Evolutionary conservation across 371 early-diverging fungal genomes (phyloP).

Genomic region (Zopfochytrium polystomum): DNA sequence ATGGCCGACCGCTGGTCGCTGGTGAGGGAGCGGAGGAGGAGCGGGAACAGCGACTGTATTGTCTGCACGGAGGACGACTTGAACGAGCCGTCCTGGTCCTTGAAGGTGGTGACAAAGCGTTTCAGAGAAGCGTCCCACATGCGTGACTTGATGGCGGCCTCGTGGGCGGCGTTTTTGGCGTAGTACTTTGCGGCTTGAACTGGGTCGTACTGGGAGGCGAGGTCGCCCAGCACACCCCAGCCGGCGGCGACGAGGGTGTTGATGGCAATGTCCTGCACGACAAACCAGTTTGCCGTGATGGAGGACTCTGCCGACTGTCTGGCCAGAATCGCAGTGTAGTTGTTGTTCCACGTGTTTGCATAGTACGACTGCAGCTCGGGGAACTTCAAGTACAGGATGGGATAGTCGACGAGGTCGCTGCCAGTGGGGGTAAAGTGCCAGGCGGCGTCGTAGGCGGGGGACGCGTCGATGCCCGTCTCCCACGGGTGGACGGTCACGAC

Average conservation of each 20-base stretch:
- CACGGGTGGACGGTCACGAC: slow-evolving; percentile 18
- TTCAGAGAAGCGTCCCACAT: slow-evolving; percentile 5
- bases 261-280: slow-evolving; percentile 21
- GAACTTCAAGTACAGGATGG: slow-evolving; percentile 11
- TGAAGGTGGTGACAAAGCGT: slow-evolving; percentile 13
- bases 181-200: slow-evolving; percentile 5
- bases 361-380: slow-evolving; percentile 16
- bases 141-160: slow-evolving; percentile 5
- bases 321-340: slow-evolving; percentile 12
- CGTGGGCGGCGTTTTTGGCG: slow-evolving; percentile 16
- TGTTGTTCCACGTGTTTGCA: slow-evolving; percentile 12
- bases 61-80: slow-evolving; percentile 7
- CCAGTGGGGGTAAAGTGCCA: slow-evolving; percentile 15
- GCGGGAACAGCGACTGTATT: slow-evolving; percentile 17
- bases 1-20: slow-evolving; percentile 1
- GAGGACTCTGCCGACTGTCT: slow-evolving; percentile 14
- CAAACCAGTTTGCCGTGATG: slow-evolving; percentile 17
- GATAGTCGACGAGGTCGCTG: neutral
- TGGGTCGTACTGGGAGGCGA: slow-evolving; percentile 7
- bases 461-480: slow-evolving; percentile 19
- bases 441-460: slow-evolving; percentile 18
- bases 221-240: slow-evolving; percentile 17
- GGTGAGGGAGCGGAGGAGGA: slow-evolving; percentile 13
- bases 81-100: slow-evolving; percentile 14
- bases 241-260: slow-evolving; percentile 17